Conservation (phyloP, 306 rosid species). For the Boehmeria nivea region DNA sequence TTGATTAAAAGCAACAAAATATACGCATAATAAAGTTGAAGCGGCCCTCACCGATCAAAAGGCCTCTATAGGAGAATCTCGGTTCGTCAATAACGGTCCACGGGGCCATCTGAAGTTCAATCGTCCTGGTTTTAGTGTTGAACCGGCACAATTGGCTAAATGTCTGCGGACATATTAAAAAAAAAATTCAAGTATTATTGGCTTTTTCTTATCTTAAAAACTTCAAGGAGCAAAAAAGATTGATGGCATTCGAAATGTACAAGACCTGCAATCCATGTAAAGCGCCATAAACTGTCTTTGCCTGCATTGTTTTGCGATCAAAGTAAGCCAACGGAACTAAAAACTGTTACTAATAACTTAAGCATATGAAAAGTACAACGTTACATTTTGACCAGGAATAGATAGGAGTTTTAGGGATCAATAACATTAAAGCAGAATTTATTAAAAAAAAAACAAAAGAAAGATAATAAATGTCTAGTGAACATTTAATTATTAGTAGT, state of each 20-base stretch:
- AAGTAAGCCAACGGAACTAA: conserved; percentile 2
- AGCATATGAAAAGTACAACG: too few relatives aligned
- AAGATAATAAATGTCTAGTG: neutral
- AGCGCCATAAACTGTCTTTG: conserved; percentile 39
- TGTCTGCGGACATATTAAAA: conserved; percentile 28
- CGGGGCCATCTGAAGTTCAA: conserved; percentile 30
- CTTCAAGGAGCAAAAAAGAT: neutral
- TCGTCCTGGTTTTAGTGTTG: conserved; percentile 20
- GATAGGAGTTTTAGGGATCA: too few relatives aligned
- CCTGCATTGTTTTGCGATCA: conserved; percentile 25
- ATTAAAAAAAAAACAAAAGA: neutral
- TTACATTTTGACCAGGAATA: too few relatives aligned
- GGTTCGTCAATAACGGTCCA: conserved; percentile 39
- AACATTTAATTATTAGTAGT: neutral
- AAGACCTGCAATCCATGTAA: conserved; percentile 37
- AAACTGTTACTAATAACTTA: neutral
- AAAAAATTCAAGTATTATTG: neutral
- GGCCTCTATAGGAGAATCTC: conserved; percentile 44
- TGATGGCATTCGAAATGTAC: too few relatives aligned
- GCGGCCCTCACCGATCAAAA: conserved; percentile 41
- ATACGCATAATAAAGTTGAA: too few relatives aligned
- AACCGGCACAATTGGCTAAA: conserved; percentile 38
- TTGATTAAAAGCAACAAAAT: too few relatives aligned
- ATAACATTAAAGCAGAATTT: too few relatives aligned
- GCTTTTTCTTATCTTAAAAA: neutral